Evolutionary conservation across 2,329 filamentous ascomycete species (phyloP).

Genomic region (Fusarium tupiense): DNA sequence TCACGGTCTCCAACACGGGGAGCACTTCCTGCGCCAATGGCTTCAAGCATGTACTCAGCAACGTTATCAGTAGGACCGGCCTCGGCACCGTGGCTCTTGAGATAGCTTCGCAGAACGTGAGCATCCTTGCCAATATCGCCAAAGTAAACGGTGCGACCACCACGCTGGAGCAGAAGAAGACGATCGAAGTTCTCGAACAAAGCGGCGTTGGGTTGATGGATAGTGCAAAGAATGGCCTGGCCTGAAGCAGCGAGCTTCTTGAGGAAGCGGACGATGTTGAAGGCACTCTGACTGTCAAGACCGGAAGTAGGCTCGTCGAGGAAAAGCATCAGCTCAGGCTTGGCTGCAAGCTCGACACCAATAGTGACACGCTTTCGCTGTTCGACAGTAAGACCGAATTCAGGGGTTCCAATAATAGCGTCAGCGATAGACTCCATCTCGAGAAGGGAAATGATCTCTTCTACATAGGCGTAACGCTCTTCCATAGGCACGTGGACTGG

Average conservation of each 20-base stretch:
- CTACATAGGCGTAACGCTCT: conserved; percentile 69
- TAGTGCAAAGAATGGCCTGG: conserved; percentile 90
- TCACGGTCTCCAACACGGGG: conserved; percentile 78
- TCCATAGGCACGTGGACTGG: conserved; percentile 61
- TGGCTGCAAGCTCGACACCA: conserved; percentile 87
- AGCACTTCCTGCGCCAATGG: conserved; percentile 78
- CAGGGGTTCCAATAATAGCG: conserved; percentile 65
- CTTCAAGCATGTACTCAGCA: conserved; percentile 86
- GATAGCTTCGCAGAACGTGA: conserved; percentile 71
- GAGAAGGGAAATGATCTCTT: conserved; percentile 67
- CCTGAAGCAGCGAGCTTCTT: conserved; percentile 80
- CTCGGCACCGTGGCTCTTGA: conserved; percentile 68
- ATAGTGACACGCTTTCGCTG: conserved; percentile 85
- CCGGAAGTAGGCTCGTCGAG: conserved; percentile 83
- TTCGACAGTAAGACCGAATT: conserved; percentile 76
- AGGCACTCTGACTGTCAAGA: conserved; percentile 70
- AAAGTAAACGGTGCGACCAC: conserved; percentile 86
- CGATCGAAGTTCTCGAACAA: conserved; percentile 91
- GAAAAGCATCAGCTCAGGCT: conserved; percentile 79
- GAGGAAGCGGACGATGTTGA: conserved; percentile 82
- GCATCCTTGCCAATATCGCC: conserved; percentile 85
- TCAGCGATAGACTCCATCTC: conserved; percentile 69
- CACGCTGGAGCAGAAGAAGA: conserved; percentile 79
- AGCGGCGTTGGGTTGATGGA: conserved; percentile 88
- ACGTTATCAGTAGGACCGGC: conserved; percentile 66